Evolutionary conservation across 1,284 basidiomycete genomes (phyloP).

Genomic region (Salmacisia buchloeana): DNA sequence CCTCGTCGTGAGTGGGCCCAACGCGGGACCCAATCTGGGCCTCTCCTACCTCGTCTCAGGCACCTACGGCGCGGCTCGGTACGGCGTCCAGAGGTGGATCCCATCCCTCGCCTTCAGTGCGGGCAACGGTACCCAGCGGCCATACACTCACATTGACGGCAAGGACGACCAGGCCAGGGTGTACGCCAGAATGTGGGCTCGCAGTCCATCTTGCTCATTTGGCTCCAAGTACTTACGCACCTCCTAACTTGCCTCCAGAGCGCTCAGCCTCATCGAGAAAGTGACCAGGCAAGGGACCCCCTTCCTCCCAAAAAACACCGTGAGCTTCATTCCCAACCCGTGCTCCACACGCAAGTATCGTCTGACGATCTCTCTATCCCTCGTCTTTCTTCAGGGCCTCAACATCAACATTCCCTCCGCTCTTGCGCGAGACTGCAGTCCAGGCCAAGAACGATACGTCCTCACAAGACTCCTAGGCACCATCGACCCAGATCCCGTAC

Average conservation of each 20-base stretch:
- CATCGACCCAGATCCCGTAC: neutral
- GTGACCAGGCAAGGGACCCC: neutral
- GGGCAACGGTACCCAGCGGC: conserved; percentile 3
- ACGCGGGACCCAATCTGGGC: conserved; percentile 9
- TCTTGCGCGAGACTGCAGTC: neutral
- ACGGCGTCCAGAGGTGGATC: conserved; percentile 9
- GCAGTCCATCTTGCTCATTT: neutral
- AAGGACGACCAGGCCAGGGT: conserved; percentile 10
- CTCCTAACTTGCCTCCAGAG: neutral
- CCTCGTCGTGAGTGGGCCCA: conserved; percentile 8
- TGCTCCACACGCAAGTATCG: too few species aligned
- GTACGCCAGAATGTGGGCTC: conserved; percentile 7
- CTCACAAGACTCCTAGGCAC: neutral
- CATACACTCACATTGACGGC: conserved; percentile 7
- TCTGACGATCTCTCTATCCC: neutral
- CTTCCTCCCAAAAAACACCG: neutral
- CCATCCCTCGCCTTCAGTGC: conserved; percentile 11
- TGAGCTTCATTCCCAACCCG: neutral
- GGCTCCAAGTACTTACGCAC: neutral
- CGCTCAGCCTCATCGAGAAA: neutral
- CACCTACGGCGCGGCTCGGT: conserved; percentile 11
- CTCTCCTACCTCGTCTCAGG: conserved; percentile 6
- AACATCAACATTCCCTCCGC: neutral
- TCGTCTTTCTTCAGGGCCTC: neutral
- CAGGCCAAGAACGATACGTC: neutral